These are phyloP conservation scores for Pseudogymnoascus sp. DNA, from an alignment of 2,329 filamentous ascomycete genomes.

Conservation along the genomic window DNA sequence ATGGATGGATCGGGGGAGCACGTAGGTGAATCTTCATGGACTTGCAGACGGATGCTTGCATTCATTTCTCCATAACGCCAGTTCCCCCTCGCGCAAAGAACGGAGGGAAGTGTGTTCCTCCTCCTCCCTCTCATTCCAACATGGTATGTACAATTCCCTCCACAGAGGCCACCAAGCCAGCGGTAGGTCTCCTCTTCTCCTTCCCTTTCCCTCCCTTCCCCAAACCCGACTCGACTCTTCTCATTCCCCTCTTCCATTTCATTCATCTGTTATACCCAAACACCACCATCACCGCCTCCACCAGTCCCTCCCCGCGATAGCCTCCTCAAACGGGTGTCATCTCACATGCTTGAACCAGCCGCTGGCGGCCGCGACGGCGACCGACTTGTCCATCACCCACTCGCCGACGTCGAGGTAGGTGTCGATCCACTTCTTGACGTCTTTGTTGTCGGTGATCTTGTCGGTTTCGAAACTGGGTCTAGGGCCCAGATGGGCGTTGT, in stretches of 20 bases:
- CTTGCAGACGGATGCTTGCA: neutral
- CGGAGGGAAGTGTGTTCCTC: neutral
- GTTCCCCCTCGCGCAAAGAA: neutral
- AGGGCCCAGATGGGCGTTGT: constrained; percentile 32
- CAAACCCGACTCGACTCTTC: neutral
- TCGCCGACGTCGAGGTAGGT: constrained; percentile 92
- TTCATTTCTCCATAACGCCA: neutral
- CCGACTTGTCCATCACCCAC: constrained; percentile 96
- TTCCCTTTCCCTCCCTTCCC: neutral
- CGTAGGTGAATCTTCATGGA: neutral
- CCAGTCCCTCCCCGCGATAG: neutral
- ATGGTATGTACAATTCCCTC: neutral
- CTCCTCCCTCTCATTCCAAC: neutral
- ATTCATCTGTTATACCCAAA: neutral
- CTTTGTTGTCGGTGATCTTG: constrained; percentile 72
- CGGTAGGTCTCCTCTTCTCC: neutral
- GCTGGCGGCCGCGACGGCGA: constrained; percentile 81
- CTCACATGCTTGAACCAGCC: constrained; percentile 86
- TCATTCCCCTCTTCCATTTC: neutral
- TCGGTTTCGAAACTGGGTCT: constrained; percentile 82
- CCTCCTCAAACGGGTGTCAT: constrained; percentile 34
- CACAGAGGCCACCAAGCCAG: neutral
- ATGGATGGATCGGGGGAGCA: neutral
- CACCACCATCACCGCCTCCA: neutral
- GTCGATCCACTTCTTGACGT: constrained; percentile 79